These are phyloP conservation scores for Tranzscheliella williamsii DNA, from an alignment of 1,284 basidiomycete species.

Conservation along the genomic window DNA sequence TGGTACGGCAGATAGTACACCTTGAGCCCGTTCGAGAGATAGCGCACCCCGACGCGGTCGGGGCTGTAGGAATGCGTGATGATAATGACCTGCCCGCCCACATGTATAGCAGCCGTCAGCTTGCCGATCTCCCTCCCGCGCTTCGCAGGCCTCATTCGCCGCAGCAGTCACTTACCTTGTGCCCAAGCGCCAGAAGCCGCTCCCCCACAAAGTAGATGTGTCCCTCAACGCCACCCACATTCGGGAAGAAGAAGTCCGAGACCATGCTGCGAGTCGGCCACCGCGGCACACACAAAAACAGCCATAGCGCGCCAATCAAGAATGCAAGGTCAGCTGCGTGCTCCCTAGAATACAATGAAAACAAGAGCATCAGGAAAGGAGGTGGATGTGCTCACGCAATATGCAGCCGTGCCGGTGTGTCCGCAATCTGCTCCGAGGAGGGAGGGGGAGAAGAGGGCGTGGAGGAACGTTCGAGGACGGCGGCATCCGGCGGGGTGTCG, in stretches of 20 bases:
- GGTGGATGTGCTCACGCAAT: slow-evolving; percentile 37
- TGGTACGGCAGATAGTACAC: slow-evolving; percentile 91
- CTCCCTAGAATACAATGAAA: background rate
- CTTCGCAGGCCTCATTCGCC: too few species aligned
- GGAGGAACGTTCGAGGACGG: too few species aligned
- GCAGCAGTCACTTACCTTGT: slow-evolving; percentile 69
- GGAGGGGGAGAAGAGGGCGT: too few species aligned
- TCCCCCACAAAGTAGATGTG: slow-evolving; percentile 73
- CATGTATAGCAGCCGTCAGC: too few species aligned
- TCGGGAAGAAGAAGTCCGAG: slow-evolving; percentile 94
- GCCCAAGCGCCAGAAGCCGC: slow-evolving; percentile 78
- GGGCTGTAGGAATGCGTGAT: slow-evolving; percentile 89
- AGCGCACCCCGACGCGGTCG: slow-evolving; percentile 82
- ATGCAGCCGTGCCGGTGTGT: too few species aligned
- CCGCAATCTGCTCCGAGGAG: too few species aligned
- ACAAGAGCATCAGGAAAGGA: background rate
- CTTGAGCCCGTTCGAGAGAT: slow-evolving; percentile 81
- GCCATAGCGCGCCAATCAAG: background rate
- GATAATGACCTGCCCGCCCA: slow-evolving; percentile 84
- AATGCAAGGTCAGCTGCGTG: too few species aligned
- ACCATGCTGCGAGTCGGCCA: slow-evolving; percentile 76
- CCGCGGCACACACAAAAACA: background rate
- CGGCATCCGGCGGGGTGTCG: too few species aligned
- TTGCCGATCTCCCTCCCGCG: too few species aligned
- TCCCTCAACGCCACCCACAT: slow-evolving; percentile 92